Evolutionary conservation across 768 basidiomycete genomes (phyloP).

Genomic region (Auricularia auricula-judae): DNA sequence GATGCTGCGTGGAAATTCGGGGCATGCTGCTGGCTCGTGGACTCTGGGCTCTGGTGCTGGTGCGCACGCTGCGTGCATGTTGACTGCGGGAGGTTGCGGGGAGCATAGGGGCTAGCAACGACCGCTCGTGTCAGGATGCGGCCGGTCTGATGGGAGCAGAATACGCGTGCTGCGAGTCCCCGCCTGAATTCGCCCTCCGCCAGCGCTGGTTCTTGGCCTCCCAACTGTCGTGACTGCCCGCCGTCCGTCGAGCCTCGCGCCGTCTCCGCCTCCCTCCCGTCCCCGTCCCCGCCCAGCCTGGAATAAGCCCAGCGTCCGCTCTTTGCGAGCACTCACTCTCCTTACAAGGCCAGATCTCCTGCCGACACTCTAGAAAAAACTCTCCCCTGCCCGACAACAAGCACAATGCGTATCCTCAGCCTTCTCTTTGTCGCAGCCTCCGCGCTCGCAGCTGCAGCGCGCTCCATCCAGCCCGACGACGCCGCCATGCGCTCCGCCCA

Average conservation of each 20-base stretch:
- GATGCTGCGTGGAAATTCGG: no score
- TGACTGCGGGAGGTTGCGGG: no score
- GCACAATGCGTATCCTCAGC: not conserved
- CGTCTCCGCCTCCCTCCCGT: not conserved
- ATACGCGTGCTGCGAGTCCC: not conserved
- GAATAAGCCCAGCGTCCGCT: not conserved
- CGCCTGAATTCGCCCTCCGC: not conserved
- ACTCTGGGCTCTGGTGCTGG: no score
- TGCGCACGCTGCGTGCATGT: no score
- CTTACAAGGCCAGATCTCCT: not conserved
- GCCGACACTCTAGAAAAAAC: not conserved
- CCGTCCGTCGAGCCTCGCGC: not conserved
- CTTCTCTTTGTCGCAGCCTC: not conserved
- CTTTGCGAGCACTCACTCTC: not conserved
- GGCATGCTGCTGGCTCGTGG: no score
- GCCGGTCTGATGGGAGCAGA: not conserved
- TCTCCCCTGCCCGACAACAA: not conserved
- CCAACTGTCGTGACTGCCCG: not conserved
- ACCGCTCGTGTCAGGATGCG: not conserved
- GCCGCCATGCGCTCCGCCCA: not conserved
- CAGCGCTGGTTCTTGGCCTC: not conserved
- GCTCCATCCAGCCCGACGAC: constrained; percentile 2
- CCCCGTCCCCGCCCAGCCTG: not conserved
- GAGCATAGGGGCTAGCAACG: no score
- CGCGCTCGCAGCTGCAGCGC: not conserved